phyloP scores from a whole-genome alignment of 129 eudicot genomes.

The Solidago caesia region DNA sequence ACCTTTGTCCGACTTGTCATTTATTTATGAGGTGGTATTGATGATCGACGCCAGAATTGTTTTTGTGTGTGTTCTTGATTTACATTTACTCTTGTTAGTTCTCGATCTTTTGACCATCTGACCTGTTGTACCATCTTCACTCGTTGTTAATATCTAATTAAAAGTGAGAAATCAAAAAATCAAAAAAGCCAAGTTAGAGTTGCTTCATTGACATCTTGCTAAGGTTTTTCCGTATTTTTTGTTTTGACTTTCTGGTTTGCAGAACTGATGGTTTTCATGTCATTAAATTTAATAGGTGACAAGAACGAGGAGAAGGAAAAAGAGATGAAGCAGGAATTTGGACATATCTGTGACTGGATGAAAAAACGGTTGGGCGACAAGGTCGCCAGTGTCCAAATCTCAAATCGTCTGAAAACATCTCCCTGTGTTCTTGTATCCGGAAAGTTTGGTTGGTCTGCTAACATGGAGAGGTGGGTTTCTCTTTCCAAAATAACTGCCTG shows the following conservation, averaged over 20 bases:
- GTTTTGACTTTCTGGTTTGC: not conserved
- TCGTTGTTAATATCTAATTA: no score
- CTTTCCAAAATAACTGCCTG: not conserved
- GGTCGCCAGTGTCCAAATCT: conserved; percentile 87
- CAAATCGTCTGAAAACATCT: conserved; percentile 81
- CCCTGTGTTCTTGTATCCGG: conserved; percentile 94
- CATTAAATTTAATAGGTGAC: conserved; percentile 31
- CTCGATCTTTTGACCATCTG: no score
- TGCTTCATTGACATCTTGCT: no score
- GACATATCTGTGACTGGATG: conserved; percentile 48
- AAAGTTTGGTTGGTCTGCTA: conserved; percentile 99
- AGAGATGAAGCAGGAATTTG: conserved; percentile 71
- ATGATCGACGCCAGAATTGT: no score
- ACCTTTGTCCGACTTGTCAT: no score
- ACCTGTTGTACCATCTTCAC: no score
- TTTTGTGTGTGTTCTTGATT: no score
- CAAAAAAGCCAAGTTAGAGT: no score
- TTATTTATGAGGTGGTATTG: no score
- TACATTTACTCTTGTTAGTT: no score
- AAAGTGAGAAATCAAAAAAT: no score
- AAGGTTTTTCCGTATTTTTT: not conserved
- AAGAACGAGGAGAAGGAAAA: conserved; percentile 66
- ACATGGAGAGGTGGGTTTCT: conserved; percentile 75
- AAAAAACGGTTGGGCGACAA: conserved; percentile 65
- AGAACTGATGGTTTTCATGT: not conserved